Evolutionary conservation across 768 basidiomycete species (phyloP), one percentile per base, ranked within the genome.

Genomic region (Saitozyma podzolica): DNA sequence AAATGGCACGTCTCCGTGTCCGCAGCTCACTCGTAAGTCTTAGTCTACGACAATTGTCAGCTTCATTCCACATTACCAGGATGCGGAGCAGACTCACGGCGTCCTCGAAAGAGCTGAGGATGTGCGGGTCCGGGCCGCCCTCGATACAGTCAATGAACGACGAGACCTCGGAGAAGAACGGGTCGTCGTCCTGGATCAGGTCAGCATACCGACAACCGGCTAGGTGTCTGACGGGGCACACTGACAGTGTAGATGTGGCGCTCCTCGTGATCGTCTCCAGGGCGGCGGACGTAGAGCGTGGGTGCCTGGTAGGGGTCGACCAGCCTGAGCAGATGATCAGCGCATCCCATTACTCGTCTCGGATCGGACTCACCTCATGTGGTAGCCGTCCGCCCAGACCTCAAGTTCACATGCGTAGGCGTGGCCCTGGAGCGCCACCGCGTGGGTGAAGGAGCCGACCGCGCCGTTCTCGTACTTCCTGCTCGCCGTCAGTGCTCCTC

Each of bases 321-420:
- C 13, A 82, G 74, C 55, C 78, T 72, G 89, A 89, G 78, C 86
- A 88, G 50, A 29, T 29, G 29, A 29, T 72, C 57, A 75, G 58
- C 61, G 42, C 16, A 41, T 6, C 9, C n/a, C 50, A 51, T 51
- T 19, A 17, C 8, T 20, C 42, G 48, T 39, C 2, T 2, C 8
- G n/a, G 13, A 40, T 11, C 11, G 45, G 45, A 54, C 57, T 56
- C 45, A 56, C 51, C 66, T 63, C 64, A 78, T 75, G 65, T 75
- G 86, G 82, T 92, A 96, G 8, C 95, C 95, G 77, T 98, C 95
- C 49, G 91, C 91, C 80, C 88, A 91, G 48, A 95, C 87, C 77
- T 95, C 93, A 48, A 97, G 83, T 82, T 95, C 93, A 77, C 92
- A 96, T 73, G 91, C 91, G 81, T 97, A 98, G 76, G 93, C 86